phyloP scores from a whole-genome alignment of 2,329 filamentous ascomycete species.

The Fusarium floridanum region DNA sequence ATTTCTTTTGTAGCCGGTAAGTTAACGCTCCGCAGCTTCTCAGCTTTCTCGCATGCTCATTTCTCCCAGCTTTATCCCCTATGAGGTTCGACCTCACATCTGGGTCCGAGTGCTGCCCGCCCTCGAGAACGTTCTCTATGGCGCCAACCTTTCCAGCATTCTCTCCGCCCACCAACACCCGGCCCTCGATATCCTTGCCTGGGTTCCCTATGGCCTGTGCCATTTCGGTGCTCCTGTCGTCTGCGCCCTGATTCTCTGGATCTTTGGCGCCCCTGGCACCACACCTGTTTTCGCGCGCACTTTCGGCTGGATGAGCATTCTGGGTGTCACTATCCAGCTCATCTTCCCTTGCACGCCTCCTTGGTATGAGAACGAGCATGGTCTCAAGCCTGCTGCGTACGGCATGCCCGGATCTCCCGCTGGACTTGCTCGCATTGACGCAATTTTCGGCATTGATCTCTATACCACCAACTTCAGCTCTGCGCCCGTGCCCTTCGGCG shows the following conservation, averaged over 20 bases:
- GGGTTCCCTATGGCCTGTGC: constrained; percentile 91
- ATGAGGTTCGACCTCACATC: constrained; percentile 90
- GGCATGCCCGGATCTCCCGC: constrained; percentile 91
- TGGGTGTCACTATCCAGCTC: constrained; percentile 89
- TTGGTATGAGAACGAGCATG: constrained; percentile 96
- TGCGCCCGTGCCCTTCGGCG: constrained; percentile 92
- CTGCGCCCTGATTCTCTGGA: constrained; percentile 82
- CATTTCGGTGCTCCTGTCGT: constrained; percentile 91
- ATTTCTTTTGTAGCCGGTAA: constrained; percentile 95
- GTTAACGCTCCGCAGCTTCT: constrained; percentile 48
- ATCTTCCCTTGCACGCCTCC: constrained; percentile 94
- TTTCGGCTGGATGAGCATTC: constrained; percentile 93
- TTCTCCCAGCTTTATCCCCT: constrained; percentile 81
- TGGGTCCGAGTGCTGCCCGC: constrained; percentile 96
- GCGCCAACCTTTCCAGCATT: constrained; percentile 95
- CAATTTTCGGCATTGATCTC: constrained; percentile 89
- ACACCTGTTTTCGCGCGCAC: constrained; percentile 86
- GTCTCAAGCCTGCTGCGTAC: constrained; percentile 91
- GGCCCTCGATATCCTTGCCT: constrained; percentile 87
- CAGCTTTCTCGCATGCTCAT: background rate
- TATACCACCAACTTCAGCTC: constrained; percentile 94
- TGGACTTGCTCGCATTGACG: constrained; percentile 88
- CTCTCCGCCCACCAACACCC: constrained; percentile 89
- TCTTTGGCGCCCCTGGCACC: constrained; percentile 89
- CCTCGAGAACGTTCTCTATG: constrained; percentile 95